Evolutionary conservation across 1,139 yeast species (phyloP).

Genomic region (Candida sp.): DNA sequence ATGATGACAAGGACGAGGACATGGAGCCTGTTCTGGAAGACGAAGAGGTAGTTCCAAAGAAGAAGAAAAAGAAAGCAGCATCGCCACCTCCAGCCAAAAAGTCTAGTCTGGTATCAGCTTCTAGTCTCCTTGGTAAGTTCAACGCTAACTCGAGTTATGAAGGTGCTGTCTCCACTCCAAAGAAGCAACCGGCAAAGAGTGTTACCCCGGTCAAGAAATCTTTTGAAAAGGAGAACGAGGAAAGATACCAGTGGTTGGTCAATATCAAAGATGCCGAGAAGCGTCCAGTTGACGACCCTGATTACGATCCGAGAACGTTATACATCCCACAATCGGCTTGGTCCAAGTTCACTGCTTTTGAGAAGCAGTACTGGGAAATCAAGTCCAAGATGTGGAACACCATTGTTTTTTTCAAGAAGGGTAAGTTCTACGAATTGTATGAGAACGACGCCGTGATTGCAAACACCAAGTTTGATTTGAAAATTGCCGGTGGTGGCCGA

Average conservation of each 20-base stretch:
- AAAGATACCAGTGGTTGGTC: conserved; percentile 93
- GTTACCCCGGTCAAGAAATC: conserved; percentile 37
- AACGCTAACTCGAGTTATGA: conserved; percentile 22
- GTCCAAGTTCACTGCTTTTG: conserved; percentile 94
- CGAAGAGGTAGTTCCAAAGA: conserved; percentile 21
- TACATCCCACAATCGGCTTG: conserved; percentile 89
- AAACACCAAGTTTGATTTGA: conserved; percentile 86
- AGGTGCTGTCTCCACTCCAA: conserved; percentile 11
- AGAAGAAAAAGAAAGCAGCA: conserved; percentile 14
- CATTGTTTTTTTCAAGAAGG: conserved; percentile 95
- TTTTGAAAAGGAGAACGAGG: conserved; percentile 83
- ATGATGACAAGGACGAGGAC: conserved; percentile 32
- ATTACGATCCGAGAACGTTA: conserved; percentile 89
- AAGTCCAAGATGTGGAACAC: conserved; percentile 97
- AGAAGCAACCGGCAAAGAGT: conserved; percentile 11
- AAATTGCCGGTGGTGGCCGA: conserved; percentile 96
- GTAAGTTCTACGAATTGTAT: conserved; percentile 93
- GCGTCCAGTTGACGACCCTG: conserved; percentile 69
- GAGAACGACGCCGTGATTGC: conserved; percentile 97
- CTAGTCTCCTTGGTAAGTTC: conserved; percentile 29
- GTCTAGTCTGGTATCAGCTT: conserved; percentile 8
- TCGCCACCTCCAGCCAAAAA: conserved; percentile 3
- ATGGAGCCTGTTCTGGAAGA: conserved; percentile 19
- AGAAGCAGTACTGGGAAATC: conserved; percentile 97
- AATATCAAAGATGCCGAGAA: conserved; percentile 85